Base-by-base conservation (phyloP, 495 filamentous ascomycete genomes). In the Penicillium lagena region DNA sequence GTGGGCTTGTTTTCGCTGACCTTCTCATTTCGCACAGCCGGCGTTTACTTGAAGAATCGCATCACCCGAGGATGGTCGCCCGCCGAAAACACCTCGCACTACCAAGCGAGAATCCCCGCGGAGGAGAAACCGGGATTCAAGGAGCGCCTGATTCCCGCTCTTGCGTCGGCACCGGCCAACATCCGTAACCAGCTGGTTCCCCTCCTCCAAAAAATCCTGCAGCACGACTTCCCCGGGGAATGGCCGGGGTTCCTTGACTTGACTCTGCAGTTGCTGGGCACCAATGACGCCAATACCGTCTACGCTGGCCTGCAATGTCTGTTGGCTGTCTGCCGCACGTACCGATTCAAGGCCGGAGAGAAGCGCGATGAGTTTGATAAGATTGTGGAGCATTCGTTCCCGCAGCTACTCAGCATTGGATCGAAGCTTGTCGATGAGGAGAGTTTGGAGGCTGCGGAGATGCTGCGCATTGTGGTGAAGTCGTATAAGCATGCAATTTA, bases 401-500 rank as follows among this genome's bases (percentile, higher is more conserved):
- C 94, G n/a, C 82, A 88, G 46, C 73, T 97, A 46, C 75, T 97
- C 50, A 72, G 72, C 49, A 91, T 98, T 56, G 91, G 91, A 42
- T 86, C 84, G 54, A 81, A 82, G 61, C 71, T 97, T 51, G 88
- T 95, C 38, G 85, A 89, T 52, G 90, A 97, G 70, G 84, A 82
- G 50, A 94, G 86, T 56, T 64, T 90, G 51, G 94, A 97, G 65
- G 93, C 93, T 38, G 93, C 87, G 39, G 93, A 96, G 70, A 97
- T 97, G 87, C 75, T 98, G 46, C 86, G 93, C 46, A 85, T 93
- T 43, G 85, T 90, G 29, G 80, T 97, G 59, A 98, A 98, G 71
- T 81, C 87, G 7, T 97, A 90, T 66, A 98, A 98, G 70, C 94
- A 98, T 67, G 87, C 91, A 33, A 94, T 91, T 46, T 98, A 90